Evolutionary conservation across 768 basidiomycete genomes (phyloP).

Genomic region (Lentinula boryana): DNA sequence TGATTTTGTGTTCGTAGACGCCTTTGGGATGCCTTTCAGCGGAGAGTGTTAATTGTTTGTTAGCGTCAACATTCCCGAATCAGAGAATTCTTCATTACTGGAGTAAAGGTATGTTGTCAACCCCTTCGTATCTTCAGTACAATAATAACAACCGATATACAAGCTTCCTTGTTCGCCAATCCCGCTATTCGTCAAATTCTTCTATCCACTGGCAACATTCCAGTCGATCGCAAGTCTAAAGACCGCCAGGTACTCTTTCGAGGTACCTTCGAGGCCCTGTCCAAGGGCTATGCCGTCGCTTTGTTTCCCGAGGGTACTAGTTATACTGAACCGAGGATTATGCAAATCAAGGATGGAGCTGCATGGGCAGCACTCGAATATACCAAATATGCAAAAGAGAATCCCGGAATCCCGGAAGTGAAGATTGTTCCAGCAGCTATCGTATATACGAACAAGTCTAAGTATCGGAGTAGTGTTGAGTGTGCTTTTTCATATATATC

Average conservation of each 20-base stretch:
- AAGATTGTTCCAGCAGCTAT: slow-evolving; percentile 80
- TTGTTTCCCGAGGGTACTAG: slow-evolving; percentile 93
- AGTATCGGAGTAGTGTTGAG: slow-evolving; percentile 80
- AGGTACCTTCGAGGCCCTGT: slow-evolving; percentile 83
- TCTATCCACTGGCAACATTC: slow-evolving; percentile 91
- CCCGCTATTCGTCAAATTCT: slow-evolving; percentile 70
- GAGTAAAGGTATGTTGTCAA: slow-evolving; percentile 71
- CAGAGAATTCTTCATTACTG: slow-evolving; percentile 81
- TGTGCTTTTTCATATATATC: slow-evolving; percentile 19
- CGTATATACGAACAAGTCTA: slow-evolving; percentile 93
- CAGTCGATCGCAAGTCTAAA: slow-evolving; percentile 91
- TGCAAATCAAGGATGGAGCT: slow-evolving; percentile 91
- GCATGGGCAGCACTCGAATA: slow-evolving; percentile 96
- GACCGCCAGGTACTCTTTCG: slow-evolving; percentile 86
- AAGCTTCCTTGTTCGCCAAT: slow-evolving; percentile 76
- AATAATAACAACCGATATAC: neutral
- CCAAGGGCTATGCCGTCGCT: slow-evolving; percentile 77
- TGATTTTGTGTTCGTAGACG: slow-evolving; percentile 61
- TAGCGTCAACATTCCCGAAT: slow-evolving; percentile 81
- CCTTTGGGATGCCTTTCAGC: slow-evolving; percentile 13
- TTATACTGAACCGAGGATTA: slow-evolving; percentile 90
- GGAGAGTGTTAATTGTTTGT: slow-evolving; percentile 8
- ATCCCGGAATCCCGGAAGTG: slow-evolving; percentile 47
- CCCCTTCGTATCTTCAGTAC: no score
- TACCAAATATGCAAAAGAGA: slow-evolving; percentile 64